Base-by-base conservation (phyloP, 2,329 filamentous ascomycete genomes). In the Verticillium alfalfae region DNA sequence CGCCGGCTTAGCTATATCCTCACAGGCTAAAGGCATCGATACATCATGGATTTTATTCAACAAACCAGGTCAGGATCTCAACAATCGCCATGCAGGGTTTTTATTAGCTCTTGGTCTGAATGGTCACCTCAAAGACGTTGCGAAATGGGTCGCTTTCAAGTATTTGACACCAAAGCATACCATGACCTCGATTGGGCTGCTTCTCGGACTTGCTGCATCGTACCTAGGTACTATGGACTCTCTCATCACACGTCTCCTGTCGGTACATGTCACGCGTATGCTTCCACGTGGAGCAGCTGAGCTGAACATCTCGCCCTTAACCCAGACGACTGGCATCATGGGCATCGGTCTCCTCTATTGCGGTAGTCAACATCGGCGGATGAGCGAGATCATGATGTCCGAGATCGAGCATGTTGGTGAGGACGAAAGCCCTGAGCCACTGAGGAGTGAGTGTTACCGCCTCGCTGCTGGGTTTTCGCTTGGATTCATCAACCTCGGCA, bases 41-140 rank as follows among this genome's bases (percentile, higher is more conserved):
- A 97, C 93, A 0, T 98, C 94, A 0, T 99, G 96, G 96, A 97
- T 99, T 67, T 84, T 97, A 38, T 99, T 96, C 81, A 99, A 99
- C 78, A 97, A 97, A 72, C 94, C 95, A 0, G 78, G 79, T 0
- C 84, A 87, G 41, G 95, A 99, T 60, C 82, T 97, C 15, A 97
- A 90, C 65, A 97, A 98, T 71, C 86, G 95, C n/a, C 95, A 99
- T 73, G 96, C 95, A 36, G 95, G 95, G 0, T 95, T 99, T 66
- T 78, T 99, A 54, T 82, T 99, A 0, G 95, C 93, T 5, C 81
- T 99, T 5, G 95, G 95, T 3, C 80, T 99, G 31, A 97, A 97
- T 68, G 96, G 95, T 0, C 96, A 99, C 76, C 80, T 99, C n/a
- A 95, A 92, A 68, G 90, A 88, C 8, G 85, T 99, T 34, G 95